Evolutionary conservation across 2,329 filamentous ascomycete genomes (phyloP).

Genomic region (Leptographium flavum): DNA sequence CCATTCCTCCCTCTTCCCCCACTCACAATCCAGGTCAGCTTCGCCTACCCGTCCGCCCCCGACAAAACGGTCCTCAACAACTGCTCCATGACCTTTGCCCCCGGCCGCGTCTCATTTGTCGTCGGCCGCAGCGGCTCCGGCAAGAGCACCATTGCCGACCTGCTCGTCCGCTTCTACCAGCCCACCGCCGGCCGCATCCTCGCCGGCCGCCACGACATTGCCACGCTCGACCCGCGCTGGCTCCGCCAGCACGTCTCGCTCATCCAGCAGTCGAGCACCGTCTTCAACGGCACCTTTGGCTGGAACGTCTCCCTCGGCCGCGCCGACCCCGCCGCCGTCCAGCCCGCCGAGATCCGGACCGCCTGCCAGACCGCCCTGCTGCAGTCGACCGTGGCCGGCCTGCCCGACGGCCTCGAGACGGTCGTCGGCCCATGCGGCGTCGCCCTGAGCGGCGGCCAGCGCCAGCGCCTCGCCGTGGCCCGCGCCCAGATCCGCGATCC

Average conservation of each 20-base stretch:
- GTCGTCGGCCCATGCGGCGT: slow-evolving; percentile 48
- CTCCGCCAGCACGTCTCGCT: slow-evolving; percentile 64
- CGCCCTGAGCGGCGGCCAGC: slow-evolving; percentile 71
- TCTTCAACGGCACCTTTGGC: slow-evolving; percentile 71
- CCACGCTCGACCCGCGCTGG: slow-evolving; percentile 54
- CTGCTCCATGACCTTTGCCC: slow-evolving; percentile 54
- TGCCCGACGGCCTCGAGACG: slow-evolving; percentile 62
- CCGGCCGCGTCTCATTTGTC: slow-evolving; percentile 63
- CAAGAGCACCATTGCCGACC: slow-evolving; percentile 75
- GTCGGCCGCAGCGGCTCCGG: slow-evolving; percentile 81
- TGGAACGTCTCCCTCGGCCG: slow-evolving; percentile 67
- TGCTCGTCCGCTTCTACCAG: slow-evolving; percentile 66
- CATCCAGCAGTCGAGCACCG: slow-evolving; percentile 65
- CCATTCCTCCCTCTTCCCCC: background rate
- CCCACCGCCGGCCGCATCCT: slow-evolving; percentile 49
- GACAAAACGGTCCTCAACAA: slow-evolving; percentile 42
- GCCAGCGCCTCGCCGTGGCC: slow-evolving; percentile 67
- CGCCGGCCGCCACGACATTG: slow-evolving; percentile 51
- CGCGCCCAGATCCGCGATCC: slow-evolving; percentile 64
- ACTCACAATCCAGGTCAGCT: slow-evolving; percentile 46
- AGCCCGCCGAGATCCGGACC: slow-evolving; percentile 37
- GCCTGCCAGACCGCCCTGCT: slow-evolving; percentile 57
- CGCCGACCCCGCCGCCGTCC: slow-evolving; percentile 19
- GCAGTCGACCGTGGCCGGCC: slow-evolving; percentile 46
- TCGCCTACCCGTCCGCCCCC: slow-evolving; percentile 64